These are phyloP conservation scores for Bocquillonia castaneifolia DNA, from an alignment of 441 rosid species.

Conservation along the genomic window DNA sequence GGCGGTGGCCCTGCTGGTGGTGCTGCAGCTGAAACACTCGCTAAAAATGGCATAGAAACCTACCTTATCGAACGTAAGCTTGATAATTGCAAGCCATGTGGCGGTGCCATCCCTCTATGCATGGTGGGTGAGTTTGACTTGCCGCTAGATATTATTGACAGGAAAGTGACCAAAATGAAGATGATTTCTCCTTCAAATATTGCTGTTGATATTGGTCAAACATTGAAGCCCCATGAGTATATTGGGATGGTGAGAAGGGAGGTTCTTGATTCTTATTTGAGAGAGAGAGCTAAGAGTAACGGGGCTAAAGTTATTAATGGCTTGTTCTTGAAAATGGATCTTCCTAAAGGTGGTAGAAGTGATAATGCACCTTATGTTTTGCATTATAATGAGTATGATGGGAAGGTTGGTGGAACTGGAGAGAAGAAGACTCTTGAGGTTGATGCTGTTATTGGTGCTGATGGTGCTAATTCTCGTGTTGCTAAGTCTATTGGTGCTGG, in stretches of 20 bases:
- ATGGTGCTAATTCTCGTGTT: conserved; percentile 87
- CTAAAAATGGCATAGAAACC: conserved; percentile 75
- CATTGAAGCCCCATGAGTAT: conserved; percentile 85
- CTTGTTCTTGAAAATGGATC: conserved; percentile 71
- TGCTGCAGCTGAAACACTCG: conserved; percentile 64
- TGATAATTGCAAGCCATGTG: conserved; percentile 89
- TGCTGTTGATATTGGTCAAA: conserved; percentile 76
- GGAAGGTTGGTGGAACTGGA: conserved; percentile 54
- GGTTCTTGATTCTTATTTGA: conserved; percentile 60
- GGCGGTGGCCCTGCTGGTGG: conserved; percentile 92
- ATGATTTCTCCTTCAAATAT: conserved; percentile 90
- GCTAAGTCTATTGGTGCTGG: conserved; percentile 86
- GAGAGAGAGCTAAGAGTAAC: conserved; percentile 62
- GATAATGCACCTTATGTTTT: conserved; percentile 42
- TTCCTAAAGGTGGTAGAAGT: conserved; percentile 42
- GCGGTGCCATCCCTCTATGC: conserved; percentile 86
- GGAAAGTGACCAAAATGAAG: conserved; percentile 84
- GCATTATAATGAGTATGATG: conserved; percentile 81
- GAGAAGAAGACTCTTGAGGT: conserved; percentile 76
- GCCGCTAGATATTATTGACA: conserved; percentile 78
- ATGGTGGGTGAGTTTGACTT: conserved; percentile 91
- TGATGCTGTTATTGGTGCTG: conserved; percentile 90
- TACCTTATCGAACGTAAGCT: conserved; percentile 77
- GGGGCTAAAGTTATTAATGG: conserved; percentile 81
- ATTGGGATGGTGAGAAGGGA: conserved; percentile 93